Evolutionary conservation across 805 yeast species (phyloP).

Genomic region (Kluyveromyces siamensis): DNA sequence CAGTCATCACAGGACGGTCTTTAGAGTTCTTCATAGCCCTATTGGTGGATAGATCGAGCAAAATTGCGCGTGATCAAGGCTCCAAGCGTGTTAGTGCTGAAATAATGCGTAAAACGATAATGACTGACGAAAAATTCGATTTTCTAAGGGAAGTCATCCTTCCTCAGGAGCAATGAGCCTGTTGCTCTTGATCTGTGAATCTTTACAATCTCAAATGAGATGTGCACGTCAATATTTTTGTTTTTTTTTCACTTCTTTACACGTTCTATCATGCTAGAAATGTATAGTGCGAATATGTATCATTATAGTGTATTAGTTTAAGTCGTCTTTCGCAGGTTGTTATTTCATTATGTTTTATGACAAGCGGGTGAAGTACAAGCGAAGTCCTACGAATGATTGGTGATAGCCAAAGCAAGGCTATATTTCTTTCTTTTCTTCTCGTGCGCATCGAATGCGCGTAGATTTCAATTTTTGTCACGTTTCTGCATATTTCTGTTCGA

Average conservation of each 20-base stretch:
- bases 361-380: too few species aligned
- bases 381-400: too few species aligned
- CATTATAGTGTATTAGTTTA: neutral
- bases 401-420: too few species aligned
- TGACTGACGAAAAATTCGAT: conserved; percentile 84
- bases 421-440: too few species aligned
- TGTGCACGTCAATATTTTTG: neutral
- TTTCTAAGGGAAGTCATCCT: conserved; percentile 59
- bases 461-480: too few species aligned
- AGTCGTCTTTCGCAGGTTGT: too few species aligned
- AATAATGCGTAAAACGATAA: conserved; percentile 76
- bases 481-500: too few species aligned
- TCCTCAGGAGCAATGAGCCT: neutral
- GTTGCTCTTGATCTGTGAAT: neutral
- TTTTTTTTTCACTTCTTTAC: neutral
- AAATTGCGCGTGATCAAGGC: conserved; percentile 66
- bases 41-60: conserved; percentile 73
- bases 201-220: neutral
- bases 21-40: conserved; percentile 86
- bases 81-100: conserved; percentile 75
- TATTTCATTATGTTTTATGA: too few species aligned
- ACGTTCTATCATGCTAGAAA: neutral
- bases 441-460: too few species aligned
- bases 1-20: conserved; percentile 94
- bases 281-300: neutral